Conservation (phyloP, 345 rosid species). For the Ricinus communis region DNA sequence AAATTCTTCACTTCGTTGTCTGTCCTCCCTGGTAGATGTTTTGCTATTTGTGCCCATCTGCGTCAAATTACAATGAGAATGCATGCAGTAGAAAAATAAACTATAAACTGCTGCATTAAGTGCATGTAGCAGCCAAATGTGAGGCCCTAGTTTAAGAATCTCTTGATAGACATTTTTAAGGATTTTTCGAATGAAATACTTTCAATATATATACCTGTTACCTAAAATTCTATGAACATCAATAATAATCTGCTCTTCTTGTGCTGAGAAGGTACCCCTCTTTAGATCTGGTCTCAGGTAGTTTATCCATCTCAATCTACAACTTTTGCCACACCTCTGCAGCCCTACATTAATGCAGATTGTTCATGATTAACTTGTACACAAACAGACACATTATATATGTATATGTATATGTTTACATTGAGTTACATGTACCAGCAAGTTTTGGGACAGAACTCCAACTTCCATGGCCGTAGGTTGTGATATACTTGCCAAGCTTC, state of each 20-base stretch:
- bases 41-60: slow-evolving; percentile 94
- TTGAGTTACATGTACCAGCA: slow-evolving; percentile 39
- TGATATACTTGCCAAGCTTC: slow-evolving; percentile 56
- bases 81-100: no score
- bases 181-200: no score
- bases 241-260: slow-evolving; percentile 28
- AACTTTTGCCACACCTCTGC: slow-evolving; percentile 30
- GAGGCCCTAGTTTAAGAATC: no score
- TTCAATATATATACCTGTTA: slow-evolving; percentile 33
- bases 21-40: slow-evolving; percentile 74
- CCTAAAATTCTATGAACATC: slow-evolving; percentile 31
- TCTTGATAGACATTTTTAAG: no score
- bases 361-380: not conserved
- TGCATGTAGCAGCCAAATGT: no score
- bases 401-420: no score
- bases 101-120: no score
- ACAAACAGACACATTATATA: no score
- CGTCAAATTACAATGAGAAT: no score
- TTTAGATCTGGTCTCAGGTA: no score
- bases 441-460: slow-evolving; percentile 84
- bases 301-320: slow-evolving; percentile 31
- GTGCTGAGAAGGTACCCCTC: slow-evolving; percentile 22
- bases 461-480: slow-evolving; percentile 64
- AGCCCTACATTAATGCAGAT: slow-evolving; percentile 12
- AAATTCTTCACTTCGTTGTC: slow-evolving; percentile 78